Base-by-base conservation (phyloP, 345 rosid genomes). In the Citrus glauca region DNA sequence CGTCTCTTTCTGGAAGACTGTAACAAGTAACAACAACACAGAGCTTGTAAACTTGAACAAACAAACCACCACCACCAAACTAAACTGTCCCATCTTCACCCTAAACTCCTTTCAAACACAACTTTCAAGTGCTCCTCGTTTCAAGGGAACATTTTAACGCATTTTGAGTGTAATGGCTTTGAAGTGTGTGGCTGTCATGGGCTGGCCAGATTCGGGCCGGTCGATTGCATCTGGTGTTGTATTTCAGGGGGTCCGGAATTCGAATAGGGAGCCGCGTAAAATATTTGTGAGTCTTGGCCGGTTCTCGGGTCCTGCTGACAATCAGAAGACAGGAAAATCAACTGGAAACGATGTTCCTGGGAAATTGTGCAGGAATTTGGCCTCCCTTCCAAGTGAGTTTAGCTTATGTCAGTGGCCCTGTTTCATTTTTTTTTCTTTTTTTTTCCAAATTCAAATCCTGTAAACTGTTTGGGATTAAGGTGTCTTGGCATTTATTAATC, bases 361-460 rank as follows among this genome's bases (percentile, higher is more conserved):
- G 75, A 83, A 75, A 68, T 56, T 66, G 64, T 73, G 73, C 40
- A 87, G 80, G 86, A 88, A 86, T 60, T 80, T 76, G 80, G 73
- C 66, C 71, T 79, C 84, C 27, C 70, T 86, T 35, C 89, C 89
- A 79, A 84, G 92, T 87, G 68, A 75, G 90, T 87, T 63, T 67
- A 25, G 33, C 17, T 42, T 62, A 0, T 75, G 1, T 37, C 17
- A 9, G 10, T 66, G 56, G 17, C 19, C 56, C 42, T 38, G 27
- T 64, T 10, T 40, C 22, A 7, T 7, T 66, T n/a, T 16, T 35
- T 7, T 37, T 7, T 33, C 35, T 32, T 7, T 16, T 35, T 1
- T 40, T 10, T 42, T 10, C 14, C 4, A 10, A 42, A 30, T 6
- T 38, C 33, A 24, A 45, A 33, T 61, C 37, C 20, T 30, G 33